Evolutionary conservation across 352 stramenopile species (phyloP).

Genomic region (Phytophthora rubi): DNA sequence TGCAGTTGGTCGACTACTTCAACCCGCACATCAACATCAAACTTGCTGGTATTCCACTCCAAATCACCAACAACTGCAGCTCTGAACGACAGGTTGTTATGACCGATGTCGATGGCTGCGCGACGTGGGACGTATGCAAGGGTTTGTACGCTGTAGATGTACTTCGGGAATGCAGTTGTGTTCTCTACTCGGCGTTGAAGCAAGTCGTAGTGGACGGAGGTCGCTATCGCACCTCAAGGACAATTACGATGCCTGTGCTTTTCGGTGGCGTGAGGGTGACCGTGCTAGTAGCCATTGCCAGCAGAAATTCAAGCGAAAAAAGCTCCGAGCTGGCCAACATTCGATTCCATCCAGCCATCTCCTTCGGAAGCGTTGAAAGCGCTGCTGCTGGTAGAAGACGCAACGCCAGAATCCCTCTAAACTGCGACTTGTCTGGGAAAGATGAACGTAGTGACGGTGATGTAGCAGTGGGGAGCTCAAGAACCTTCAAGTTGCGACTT

Average conservation of each 20-base stretch:
- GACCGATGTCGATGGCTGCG: constrained; percentile 50
- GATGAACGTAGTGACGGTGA: constrained; percentile 20
- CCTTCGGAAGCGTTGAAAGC: constrained; percentile 16
- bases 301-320: neutral
- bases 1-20: constrained; percentile 80
- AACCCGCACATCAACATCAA: constrained; percentile 47
- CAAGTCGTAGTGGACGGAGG: constrained; percentile 71
- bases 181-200: constrained; percentile 75
- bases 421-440: constrained; percentile 7
- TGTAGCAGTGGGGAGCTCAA: constrained; percentile 33
- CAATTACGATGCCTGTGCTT: constrained; percentile 63
- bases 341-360: constrained; percentile 20
- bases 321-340: constrained; percentile 13
- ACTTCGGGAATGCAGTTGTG: constrained; percentile 55
- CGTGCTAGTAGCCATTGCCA: constrained; percentile 21
- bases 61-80: constrained; percentile 66
- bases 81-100: constrained; percentile 49
- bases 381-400: constrained; percentile 4
- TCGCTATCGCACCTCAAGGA: constrained; percentile 54
- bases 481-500: constrained; percentile 50
- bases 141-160: constrained; percentile 67
- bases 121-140: constrained; percentile 63
- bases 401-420: constrained; percentile 11
- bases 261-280: constrained; percentile 60
- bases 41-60: constrained; percentile 53